Evolutionary conservation across 805 yeast species (phyloP), one percentile per base, ranked within the genome.

Genomic region (Candida railenensis): DNA sequence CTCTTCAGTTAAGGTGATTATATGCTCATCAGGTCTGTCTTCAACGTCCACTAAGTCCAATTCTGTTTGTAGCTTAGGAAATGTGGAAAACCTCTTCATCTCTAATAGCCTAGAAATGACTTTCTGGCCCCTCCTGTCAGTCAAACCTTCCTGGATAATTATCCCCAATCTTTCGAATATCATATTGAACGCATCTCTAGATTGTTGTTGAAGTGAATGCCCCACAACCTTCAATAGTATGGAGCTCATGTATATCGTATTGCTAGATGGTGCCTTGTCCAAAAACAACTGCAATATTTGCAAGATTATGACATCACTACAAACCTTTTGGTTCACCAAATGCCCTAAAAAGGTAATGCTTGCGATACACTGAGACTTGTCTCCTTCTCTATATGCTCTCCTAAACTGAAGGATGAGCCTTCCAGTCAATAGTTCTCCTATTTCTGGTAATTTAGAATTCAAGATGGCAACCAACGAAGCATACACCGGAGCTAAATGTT

Each of bases 41-140:
- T 81, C 84, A 16, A 80, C 85, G 25, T 81, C 86, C 0, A 85
- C 85, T 41, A 80, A 59, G 61, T 85, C 90, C 21, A 85, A 65
- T 2, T 67, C 80, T 16, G 68, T 66, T 3, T 65, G 66, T 2
- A 84, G 55, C 0, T 65, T 53, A 3, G 76, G 76, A 34, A 55
- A 60, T 2, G 67, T 68, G 21, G 56, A 57, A 48, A 57, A 82
- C 53, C 77, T 70, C 38, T 87, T 65, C n/a, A 68, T 52, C 40
- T 72, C 71, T 50, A 88, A 76, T 11, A 86, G 52, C 3, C 65
- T 69, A 46, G 82, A 83, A 18, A 87, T 69, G 51, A 70, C 53
- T 42, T 62, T 66, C 46, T 71, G 79, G 33, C 76, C 64, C 39
- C 65, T 63, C 16, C 71, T 65, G 3, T 63, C 34, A n/a, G 36